Evolutionary conservation across 2,329 filamentous ascomycete species (phyloP).

Genomic region (Teratosphaeria epicoccoides): DNA sequence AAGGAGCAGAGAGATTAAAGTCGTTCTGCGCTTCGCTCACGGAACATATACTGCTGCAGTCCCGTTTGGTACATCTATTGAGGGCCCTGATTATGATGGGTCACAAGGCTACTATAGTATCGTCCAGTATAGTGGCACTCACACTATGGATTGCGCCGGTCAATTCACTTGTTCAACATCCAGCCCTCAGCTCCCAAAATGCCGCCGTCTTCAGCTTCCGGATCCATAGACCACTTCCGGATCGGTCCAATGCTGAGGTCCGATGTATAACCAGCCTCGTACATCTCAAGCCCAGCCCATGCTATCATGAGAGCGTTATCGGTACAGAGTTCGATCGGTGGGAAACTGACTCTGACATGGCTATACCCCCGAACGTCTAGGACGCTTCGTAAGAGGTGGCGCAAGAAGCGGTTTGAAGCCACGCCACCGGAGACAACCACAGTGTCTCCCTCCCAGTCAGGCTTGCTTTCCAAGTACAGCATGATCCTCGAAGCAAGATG

Average conservation of each 20-base stretch:
- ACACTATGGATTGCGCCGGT: background rate
- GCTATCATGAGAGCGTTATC: conserved; percentile 98
- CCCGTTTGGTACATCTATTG: no score
- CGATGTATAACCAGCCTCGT: conserved; percentile 59
- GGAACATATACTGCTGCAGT: no score
- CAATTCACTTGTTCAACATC: conserved; percentile 15
- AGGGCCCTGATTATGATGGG: no score
- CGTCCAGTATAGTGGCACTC: no score
- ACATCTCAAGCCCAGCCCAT: conserved; percentile 93
- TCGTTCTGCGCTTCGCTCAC: background rate
- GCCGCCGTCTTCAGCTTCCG: conserved; percentile 49
- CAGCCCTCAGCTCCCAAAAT: conserved; percentile 53
- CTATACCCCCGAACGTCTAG: conserved; percentile 58
- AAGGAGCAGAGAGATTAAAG: conserved; percentile 30
- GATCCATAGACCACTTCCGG: conserved; percentile 66
- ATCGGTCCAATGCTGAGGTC: conserved; percentile 50
- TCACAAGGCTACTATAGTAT: no score
- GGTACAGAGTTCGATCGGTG: conserved; percentile 70
- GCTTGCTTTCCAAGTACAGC: conserved; percentile 30
- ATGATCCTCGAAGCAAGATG: conserved; percentile 69
- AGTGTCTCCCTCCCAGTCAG: conserved; percentile 35
- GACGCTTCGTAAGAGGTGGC: conserved; percentile 46
- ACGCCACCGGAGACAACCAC: conserved; percentile 86
- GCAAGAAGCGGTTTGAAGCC: conserved; percentile 71
- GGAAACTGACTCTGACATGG: conserved; percentile 55